Conservation (phyloP, 2,329 filamentous ascomycete species). For the Thyridium curvatum region DNA sequence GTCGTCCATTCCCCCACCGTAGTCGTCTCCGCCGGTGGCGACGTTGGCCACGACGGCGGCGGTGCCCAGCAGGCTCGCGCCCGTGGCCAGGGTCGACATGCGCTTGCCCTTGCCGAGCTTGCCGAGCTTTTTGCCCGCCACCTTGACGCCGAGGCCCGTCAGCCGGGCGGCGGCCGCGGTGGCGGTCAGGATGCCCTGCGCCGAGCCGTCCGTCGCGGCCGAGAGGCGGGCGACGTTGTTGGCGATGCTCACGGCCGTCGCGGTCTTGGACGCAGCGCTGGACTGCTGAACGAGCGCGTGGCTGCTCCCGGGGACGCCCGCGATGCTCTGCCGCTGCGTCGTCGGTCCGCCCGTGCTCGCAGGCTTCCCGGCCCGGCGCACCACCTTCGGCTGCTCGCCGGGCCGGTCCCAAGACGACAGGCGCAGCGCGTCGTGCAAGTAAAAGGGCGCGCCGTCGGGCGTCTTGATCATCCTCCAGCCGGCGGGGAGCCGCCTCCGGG, state of each 20-base stretch:
- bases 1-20: no score
- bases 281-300: not conserved
- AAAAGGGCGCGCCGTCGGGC: slow-evolving; percentile 17
- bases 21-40: no score
- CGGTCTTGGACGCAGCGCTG: not conserved
- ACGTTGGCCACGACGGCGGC: not conserved
- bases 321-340: no score
- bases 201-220: slow-evolving; percentile 1
- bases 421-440: slow-evolving; percentile 16
- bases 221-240: slow-evolving; percentile 3
- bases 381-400: slow-evolving; percentile 13
- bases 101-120: slow-evolving; percentile 19
- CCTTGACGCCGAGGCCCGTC: slow-evolving; percentile 3
- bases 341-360: no score
- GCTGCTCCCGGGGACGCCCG: no score
- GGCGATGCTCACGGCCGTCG: slow-evolving; percentile 2
- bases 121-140: slow-evolving; percentile 13
- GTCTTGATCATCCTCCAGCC: slow-evolving; percentile 19
- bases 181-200: slow-evolving; percentile 3
- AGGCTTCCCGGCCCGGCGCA: not conserved
- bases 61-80: slow-evolving; percentile 11
- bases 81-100: slow-evolving; percentile 2
- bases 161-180: slow-evolving; percentile 4
- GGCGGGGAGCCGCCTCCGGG: slow-evolving; percentile 11
- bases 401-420: slow-evolving; percentile 20